phyloP scores from a whole-genome alignment of 164 flowering plant species.

The Stephania japonica region DNA sequence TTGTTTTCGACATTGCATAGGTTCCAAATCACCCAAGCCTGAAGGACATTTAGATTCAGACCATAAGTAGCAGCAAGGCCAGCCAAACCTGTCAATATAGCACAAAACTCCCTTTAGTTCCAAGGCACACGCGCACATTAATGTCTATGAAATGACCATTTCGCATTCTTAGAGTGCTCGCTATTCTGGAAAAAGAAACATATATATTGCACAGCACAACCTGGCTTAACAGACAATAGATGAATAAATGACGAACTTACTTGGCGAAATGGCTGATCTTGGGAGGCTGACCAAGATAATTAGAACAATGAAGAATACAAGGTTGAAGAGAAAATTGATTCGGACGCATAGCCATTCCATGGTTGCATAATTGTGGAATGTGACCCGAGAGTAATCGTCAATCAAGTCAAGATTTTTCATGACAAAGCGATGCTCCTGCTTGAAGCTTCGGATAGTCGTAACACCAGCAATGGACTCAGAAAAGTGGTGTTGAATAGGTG shows the following conservation, averaged over 20 bases:
- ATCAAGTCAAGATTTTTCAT: constrained; percentile 33
- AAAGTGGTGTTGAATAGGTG: constrained; percentile 77
- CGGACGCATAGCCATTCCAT: constrained; percentile 88
- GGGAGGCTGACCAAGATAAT: constrained; percentile 71
- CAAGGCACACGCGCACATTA: background rate
- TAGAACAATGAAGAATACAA: constrained; percentile 67
- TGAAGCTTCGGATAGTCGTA: constrained; percentile 61
- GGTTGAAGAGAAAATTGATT: constrained; percentile 68
- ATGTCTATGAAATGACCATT: background rate
- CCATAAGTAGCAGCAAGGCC: constrained; percentile 82
- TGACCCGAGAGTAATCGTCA: constrained; percentile 61
- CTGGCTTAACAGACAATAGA: background rate
- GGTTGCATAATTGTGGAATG: constrained; percentile 61
- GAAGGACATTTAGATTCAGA: constrained; percentile 66
- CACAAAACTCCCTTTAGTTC: constrained; percentile 3
- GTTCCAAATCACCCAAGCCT: constrained; percentile 88
- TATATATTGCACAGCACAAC: background rate
- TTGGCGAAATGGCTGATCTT: constrained; percentile 56
- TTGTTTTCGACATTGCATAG: constrained; percentile 83
- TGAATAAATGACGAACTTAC: constrained; percentile 41
- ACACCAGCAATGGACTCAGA: constrained; percentile 68
- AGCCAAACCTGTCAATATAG: constrained; percentile 50
- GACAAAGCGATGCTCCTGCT: constrained; percentile 55
- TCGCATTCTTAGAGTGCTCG: too few relatives aligned
- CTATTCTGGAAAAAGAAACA: background rate